A percentile compares a stretch with the other conserved stretches of the same genome.
These are phyloP conservation scores for Termitomyces sp. DNA, from an alignment of 768 basidiomycete species.

Conservation along the genomic window DNA sequence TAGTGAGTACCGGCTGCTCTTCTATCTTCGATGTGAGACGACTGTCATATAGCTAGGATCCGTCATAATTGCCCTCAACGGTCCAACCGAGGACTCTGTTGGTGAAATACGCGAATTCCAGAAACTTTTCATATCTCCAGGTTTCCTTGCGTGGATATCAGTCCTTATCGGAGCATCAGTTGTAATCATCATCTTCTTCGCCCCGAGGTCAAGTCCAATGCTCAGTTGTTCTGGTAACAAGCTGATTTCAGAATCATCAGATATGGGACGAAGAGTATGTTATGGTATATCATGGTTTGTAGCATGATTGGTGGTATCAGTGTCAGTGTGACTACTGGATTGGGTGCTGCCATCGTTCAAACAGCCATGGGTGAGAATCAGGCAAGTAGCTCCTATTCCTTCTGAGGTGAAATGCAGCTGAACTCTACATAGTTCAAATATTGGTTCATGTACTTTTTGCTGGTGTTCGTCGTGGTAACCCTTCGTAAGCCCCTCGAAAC, in stretches of 20 bases:
- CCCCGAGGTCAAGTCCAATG: constrained; percentile 52
- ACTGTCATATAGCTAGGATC: constrained; percentile 10
- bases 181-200: constrained; percentile 77
- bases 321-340: constrained; percentile 90
- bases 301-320: constrained; percentile 95
- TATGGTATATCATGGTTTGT: constrained; percentile 94
- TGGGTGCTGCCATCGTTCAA: constrained; percentile 87
- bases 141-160: constrained; percentile 72
- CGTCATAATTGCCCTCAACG: constrained; percentile 32
- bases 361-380: constrained; percentile 73
- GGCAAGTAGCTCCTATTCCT: constrained; percentile 30
- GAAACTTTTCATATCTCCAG: constrained; percentile 72
- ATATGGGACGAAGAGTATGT: constrained; percentile 89
- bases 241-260: constrained; percentile 23
- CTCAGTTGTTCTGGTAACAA: constrained; percentile 9
- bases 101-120: constrained; percentile 71
- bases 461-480: constrained; percentile 79
- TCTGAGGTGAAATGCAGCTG: neutral
- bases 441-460: constrained; percentile 89
- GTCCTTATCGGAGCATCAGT: constrained; percentile 60
- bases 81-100: constrained; percentile 65
- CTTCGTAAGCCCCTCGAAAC: constrained; percentile 45
- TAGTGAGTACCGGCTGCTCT: constrained; percentile 52
- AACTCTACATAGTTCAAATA: constrained; percentile 64
- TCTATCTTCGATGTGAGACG: neutral